phyloP scores from a whole-genome alignment of 768 basidiomycete species.

The Fomitopsis pulvina region DNA sequence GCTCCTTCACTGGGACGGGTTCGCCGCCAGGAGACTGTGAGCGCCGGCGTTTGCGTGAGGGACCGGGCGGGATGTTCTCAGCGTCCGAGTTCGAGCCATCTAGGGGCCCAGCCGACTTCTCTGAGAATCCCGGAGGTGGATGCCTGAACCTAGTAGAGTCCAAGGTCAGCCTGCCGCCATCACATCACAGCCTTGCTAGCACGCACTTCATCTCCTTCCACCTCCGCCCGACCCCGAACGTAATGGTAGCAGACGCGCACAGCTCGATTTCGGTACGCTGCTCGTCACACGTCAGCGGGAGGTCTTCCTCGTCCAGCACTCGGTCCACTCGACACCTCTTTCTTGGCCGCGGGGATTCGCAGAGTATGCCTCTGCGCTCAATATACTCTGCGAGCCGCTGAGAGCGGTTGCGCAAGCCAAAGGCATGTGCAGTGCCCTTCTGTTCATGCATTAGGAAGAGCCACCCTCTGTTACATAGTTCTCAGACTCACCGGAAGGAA shows the following conservation, averaged over 20 bases:
- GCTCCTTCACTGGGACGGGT: too few relatives aligned
- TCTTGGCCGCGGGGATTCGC: conserved; percentile 15
- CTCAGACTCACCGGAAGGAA: conserved; percentile 50
- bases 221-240: not conserved
- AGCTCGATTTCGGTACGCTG: not conserved
- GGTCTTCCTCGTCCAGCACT: not conserved
- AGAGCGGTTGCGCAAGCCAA: conserved; percentile 56
- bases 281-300: not conserved
- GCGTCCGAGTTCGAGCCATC: not conserved
- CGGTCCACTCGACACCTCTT: conserved; percentile 3
- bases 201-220: not conserved
- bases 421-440: conserved; percentile 46
- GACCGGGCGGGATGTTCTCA: not conserved
- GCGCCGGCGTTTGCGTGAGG: not conserved
- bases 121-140: not conserved
- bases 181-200: not conserved
- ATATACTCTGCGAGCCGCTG: conserved; percentile 66
- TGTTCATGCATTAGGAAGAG: conserved; percentile 18
- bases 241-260: not conserved
- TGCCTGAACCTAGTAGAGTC: not conserved
- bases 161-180: not conserved
- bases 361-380: conserved; percentile 48
- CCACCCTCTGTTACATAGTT: not conserved
- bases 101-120: not conserved
- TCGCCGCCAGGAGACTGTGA: not conserved